Conservation (phyloP, 208 protist species). For the Leptomonas seymouri region DNA sequence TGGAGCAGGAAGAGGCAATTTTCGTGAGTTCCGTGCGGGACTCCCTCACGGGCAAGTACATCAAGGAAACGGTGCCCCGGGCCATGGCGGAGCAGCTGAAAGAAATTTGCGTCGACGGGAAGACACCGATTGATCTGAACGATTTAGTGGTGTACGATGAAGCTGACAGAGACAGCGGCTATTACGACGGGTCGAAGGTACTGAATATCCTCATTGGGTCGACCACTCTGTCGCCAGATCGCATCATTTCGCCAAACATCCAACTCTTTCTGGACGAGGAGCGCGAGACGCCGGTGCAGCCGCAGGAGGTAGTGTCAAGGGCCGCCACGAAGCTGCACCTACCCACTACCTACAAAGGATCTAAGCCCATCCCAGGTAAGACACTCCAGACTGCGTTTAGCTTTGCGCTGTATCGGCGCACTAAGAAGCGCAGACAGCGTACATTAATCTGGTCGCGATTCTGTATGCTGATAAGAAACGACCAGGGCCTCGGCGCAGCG, state of each 20-base stretch:
- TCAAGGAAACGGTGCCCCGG: slow-evolving; percentile 19
- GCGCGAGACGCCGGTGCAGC: slow-evolving; percentile 8
- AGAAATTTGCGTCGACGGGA: slow-evolving; percentile 32
- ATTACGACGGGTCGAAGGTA: slow-evolving; percentile 39
- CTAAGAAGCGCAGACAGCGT: slow-evolving; percentile 18
- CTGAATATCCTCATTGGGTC: slow-evolving; percentile 65
- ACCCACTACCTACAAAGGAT: slow-evolving; percentile 49
- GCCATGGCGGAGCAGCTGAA: slow-evolving; percentile 34
- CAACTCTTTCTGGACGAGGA: slow-evolving; percentile 35
- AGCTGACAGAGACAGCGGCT: slow-evolving; percentile 34
- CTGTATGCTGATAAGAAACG: slow-evolving; percentile 57
- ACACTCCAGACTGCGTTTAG: slow-evolving; percentile 67
- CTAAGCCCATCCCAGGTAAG: slow-evolving; percentile 27
- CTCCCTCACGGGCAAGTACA: slow-evolving; percentile 32
- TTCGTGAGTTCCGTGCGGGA: slow-evolving; percentile 38
- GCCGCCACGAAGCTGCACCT: slow-evolving; percentile 67
- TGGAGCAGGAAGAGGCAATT: slow-evolving; percentile 29
- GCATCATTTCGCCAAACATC: slow-evolving; percentile 33
- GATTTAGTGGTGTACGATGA: slow-evolving; percentile 49
- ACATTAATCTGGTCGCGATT: slow-evolving; percentile 51
- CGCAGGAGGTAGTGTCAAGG: slow-evolving; percentile 18
- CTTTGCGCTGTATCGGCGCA: slow-evolving; percentile 41
- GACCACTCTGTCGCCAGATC: slow-evolving; percentile 55
- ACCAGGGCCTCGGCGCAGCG: slow-evolving; percentile 16
- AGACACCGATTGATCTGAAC: slow-evolving; percentile 43